phyloP scores from a whole-genome alignment of 495 filamentous ascomycete genomes.

The Talaromyces borbonicus region DNA sequence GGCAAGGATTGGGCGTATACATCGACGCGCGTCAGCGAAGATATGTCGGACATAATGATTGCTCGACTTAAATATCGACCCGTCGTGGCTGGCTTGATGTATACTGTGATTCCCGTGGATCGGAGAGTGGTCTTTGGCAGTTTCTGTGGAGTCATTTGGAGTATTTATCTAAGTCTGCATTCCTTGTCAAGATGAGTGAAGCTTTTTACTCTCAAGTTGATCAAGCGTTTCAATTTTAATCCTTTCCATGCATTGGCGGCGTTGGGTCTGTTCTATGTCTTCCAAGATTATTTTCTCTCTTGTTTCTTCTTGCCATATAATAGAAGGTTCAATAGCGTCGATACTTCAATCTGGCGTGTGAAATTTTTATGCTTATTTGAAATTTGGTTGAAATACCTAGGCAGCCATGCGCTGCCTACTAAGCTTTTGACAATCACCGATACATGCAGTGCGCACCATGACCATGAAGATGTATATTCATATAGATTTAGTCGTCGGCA shows the following conservation, averaged over 20 bases:
- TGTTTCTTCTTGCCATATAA: background rate
- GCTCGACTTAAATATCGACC: conserved; percentile 82
- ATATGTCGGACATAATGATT: conserved; percentile 39
- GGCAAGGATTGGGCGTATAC: conserved; percentile 15
- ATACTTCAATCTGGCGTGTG: too few species aligned
- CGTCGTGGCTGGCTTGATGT: conserved; percentile 67
- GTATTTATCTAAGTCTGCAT: conserved; percentile 71
- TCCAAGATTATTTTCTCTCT: background rate
- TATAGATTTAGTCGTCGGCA: too few species aligned
- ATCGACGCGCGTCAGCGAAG: conserved; percentile 4
- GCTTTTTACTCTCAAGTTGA: background rate
- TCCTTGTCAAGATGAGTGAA: conserved; percentile 20
- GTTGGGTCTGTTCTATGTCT: too few species aligned
- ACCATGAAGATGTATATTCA: conserved; percentile 1
- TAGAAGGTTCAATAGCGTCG: too few species aligned
- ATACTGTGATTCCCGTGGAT: conserved; percentile 68
- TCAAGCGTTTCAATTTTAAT: too few species aligned
- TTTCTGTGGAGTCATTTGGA: conserved; percentile 77
- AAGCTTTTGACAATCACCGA: background rate
- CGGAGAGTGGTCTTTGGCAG: conserved; percentile 66
- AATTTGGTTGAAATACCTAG: too few species aligned
- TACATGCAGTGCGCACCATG: too few species aligned
- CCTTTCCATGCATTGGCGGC: too few species aligned
- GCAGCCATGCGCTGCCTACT: too few species aligned
- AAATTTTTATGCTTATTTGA: too few species aligned